phyloP scores from a whole-genome alignment of 169 alveolate genomes.

The Plasmodium fragile region DNA sequence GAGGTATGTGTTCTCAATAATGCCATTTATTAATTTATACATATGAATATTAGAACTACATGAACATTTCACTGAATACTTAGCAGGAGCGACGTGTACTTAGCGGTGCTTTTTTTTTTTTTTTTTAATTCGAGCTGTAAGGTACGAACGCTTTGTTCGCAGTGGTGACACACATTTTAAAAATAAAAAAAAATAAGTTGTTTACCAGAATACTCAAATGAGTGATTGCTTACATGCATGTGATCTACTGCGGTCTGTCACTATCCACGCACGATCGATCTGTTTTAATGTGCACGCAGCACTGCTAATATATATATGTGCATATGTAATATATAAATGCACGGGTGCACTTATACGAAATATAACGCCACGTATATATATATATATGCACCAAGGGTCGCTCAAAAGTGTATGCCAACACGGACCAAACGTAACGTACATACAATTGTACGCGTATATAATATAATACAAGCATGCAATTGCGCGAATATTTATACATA shows the following conservation, averaged over 20 bases:
- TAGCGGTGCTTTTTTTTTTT: background rate
- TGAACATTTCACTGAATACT: background rate
- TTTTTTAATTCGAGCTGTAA: background rate
- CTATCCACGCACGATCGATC: background rate
- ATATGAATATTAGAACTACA: background rate
- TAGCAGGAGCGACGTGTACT: background rate
- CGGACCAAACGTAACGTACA: background rate
- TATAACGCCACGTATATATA: background rate
- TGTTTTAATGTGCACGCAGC: background rate
- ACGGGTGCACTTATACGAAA: background rate
- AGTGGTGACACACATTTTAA: background rate
- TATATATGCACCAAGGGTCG: background rate
- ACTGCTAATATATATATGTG: background rate
- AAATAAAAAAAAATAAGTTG: background rate
- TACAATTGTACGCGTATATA: background rate
- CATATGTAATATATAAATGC: background rate
- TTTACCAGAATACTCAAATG: background rate
- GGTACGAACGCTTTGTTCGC: background rate
- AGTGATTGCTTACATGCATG: background rate
- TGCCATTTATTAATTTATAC: constrained; percentile 5
- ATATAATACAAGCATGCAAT: background rate
- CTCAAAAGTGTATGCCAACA: background rate
- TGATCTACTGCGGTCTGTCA: background rate
- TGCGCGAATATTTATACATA: background rate
- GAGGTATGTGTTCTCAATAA: background rate